These are phyloP conservation scores for Rhizopogon salebrosus DNA, from an alignment of 768 basidiomycete species.

Conservation along the genomic window DNA sequence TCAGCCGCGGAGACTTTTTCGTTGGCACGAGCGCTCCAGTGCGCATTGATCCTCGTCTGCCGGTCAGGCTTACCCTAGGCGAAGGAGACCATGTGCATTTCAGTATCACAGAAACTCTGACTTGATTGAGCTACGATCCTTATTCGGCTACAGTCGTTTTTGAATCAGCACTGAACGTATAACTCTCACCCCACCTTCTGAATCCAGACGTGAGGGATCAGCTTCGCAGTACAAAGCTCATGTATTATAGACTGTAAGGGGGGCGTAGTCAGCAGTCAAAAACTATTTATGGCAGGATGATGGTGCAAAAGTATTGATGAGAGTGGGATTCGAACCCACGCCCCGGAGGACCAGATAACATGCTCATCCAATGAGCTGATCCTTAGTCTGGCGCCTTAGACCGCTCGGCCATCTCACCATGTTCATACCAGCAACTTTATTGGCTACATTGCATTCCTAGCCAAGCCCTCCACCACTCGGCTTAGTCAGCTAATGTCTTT, in stretches of 20 bases:
- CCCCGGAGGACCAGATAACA: constrained; percentile 34
- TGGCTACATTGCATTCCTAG: too few species aligned
- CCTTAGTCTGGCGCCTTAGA: constrained; percentile 89
- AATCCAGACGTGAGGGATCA: neutral
- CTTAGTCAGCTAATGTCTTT: too few species aligned
- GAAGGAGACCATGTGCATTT: constrained; percentile 81
- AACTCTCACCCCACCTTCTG: neutral
- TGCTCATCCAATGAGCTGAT: constrained; percentile 14
- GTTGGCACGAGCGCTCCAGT: constrained; percentile 78
- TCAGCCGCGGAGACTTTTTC: constrained; percentile 77
- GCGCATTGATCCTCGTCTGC: constrained; percentile 75
- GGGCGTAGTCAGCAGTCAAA: too few species aligned
- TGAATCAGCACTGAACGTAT: constrained; percentile 4
- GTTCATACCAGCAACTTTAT: neutral
- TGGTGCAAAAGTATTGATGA: constrained; percentile 11
- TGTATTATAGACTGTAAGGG: neutral
- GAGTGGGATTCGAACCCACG: constrained; percentile 40
- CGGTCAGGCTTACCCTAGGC: constrained; percentile 73
- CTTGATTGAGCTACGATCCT: constrained; percentile 18
- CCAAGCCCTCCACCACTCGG: too few species aligned
- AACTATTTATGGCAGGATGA: neutral
- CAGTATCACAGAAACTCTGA: constrained; percentile 45
- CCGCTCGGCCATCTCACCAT: constrained; percentile 79
- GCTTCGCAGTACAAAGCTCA: neutral
- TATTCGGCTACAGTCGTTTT: constrained; percentile 10